A percentile compares a stretch with the other conserved stretches of the same genome.
These are phyloP conservation scores for Eutrema heterophyllum DNA, from an alignment of 345 rosid species.

Conservation along the genomic window DNA sequence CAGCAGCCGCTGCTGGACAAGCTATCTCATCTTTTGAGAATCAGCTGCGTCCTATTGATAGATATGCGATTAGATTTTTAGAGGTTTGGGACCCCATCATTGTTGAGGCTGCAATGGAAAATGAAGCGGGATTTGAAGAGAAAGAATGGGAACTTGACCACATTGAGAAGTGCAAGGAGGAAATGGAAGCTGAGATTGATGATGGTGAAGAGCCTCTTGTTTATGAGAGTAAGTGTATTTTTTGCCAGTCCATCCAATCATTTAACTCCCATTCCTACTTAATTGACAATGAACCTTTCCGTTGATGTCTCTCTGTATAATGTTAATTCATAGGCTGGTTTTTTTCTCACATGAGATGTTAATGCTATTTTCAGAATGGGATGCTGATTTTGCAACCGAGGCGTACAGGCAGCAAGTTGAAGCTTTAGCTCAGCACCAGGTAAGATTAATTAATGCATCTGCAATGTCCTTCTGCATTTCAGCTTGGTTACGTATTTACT, in stretches of 20 bases:
- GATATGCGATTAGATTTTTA: conserved; percentile 78
- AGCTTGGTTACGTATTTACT: conserved; percentile 6
- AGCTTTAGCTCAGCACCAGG: conserved; percentile 92
- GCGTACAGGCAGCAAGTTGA: conserved; percentile 99
- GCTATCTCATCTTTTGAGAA: conserved; percentile 80
- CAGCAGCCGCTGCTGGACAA: conserved; percentile 92
- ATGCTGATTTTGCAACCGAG: conserved; percentile 99
- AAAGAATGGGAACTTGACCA: conserved; percentile 97
- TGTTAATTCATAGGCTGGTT: neutral
- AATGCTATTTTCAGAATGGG: conserved; percentile 66
- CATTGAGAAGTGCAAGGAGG: conserved; percentile 92
- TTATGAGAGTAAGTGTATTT: conserved; percentile 77
- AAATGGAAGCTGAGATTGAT: conserved; percentile 99
- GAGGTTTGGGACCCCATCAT: conserved; percentile 97
- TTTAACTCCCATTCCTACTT: conserved; percentile 3
- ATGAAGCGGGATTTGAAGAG: conserved; percentile 77
- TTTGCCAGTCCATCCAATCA: neutral
- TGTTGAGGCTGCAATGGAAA: conserved; percentile 63
- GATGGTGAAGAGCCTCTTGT: conserved; percentile 97
- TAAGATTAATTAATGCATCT: conserved; percentile 30
- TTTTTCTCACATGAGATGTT: conserved; percentile 18
- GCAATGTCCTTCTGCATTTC: neutral
- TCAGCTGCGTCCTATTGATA: conserved; percentile 90
- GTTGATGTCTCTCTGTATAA: neutral
- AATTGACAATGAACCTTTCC: neutral